A percentile compares a stretch with the other conserved stretches of the same genome.
Evolutionary conservation across 768 basidiomycete genomes (phyloP).

Genomic region (Hemileccinum rubropunctum): DNA sequence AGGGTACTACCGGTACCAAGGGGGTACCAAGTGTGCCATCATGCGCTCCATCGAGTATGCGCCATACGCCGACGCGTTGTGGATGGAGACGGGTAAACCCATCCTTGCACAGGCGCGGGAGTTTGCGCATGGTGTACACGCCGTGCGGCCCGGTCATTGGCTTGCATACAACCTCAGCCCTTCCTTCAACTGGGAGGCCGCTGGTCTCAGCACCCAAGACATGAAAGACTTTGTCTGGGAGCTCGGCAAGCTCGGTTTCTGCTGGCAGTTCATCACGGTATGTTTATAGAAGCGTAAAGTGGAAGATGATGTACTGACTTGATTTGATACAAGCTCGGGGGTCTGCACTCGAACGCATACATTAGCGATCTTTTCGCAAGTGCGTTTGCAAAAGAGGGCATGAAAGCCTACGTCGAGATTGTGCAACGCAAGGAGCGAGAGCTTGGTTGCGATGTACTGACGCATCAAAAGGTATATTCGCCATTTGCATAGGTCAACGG

Average conservation of each 20-base stretch:
- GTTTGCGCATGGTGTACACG: conserved; percentile 87
- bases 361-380: conserved; percentile 92
- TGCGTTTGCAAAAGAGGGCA: conserved; percentile 88
- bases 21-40: conserved; percentile 92
- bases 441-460: conserved; percentile 92
- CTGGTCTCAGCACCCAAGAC: conserved; percentile 79
- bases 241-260: conserved; percentile 92
- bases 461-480: conserved; percentile 83
- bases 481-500: neutral
- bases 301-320: conserved; percentile 3
- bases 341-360: conserved; percentile 95
- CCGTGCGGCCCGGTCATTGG: conserved; percentile 86
- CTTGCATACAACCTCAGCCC: conserved; percentile 94
- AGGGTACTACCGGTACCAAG: conserved; percentile 96
- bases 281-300: conserved; percentile 24
- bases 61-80: conserved; percentile 87
- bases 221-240: conserved; percentile 92
- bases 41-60: conserved; percentile 91
- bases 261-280: conserved; percentile 99
- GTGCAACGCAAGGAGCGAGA: conserved; percentile 92
- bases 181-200: conserved; percentile 93
- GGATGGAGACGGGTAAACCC: conserved; percentile 98
- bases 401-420: conserved; percentile 98
- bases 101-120: conserved; percentile 89
- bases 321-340: conserved; percentile 66